Conservation (phyloP, 805 yeast species). For the Ogataea populi-albae region DNA sequence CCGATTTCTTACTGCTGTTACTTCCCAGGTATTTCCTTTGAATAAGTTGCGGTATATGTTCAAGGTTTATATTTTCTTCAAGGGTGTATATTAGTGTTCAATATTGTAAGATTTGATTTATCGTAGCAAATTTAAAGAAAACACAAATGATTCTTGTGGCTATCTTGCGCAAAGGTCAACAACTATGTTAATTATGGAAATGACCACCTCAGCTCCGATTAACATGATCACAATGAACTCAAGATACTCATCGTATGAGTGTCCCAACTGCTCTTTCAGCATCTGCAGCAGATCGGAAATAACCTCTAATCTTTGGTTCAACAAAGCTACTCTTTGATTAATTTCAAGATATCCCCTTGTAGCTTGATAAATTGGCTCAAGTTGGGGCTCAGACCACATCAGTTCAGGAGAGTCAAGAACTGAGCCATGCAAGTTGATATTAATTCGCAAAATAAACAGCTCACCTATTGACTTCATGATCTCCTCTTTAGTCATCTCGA, state of each 20-base stretch:
- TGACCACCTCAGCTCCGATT: slow-evolving; percentile 89
- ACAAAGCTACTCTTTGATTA: slow-evolving; percentile 84
- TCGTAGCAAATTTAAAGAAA: slow-evolving; percentile 2
- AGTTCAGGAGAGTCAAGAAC: slow-evolving; percentile 95
- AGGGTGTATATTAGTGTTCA: slow-evolving; percentile 31
- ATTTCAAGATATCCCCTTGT: slow-evolving; percentile 94
- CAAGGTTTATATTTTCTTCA: slow-evolving; percentile 13
- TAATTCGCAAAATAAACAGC: slow-evolving; percentile 80
- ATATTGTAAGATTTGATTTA: slow-evolving; percentile 15
- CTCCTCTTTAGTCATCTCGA: slow-evolving; percentile 88
- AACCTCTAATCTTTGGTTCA: slow-evolving; percentile 91
- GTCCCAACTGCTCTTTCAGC: slow-evolving; percentile 96
- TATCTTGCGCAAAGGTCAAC: slow-evolving; percentile 31
- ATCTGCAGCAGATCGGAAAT: slow-evolving; percentile 89
- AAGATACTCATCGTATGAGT: slow-evolving; percentile 86
- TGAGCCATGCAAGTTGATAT: slow-evolving; percentile 79
- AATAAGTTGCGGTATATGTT: slow-evolving; percentile 7
- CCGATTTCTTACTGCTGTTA: background rate
- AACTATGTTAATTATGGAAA: slow-evolving; percentile 78
- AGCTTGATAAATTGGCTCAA: slow-evolving; percentile 97
- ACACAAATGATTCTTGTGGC: slow-evolving; percentile 1
- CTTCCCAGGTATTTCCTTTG: background rate
- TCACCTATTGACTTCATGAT: slow-evolving; percentile 98
- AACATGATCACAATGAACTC: slow-evolving; percentile 88
- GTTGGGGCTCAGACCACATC: slow-evolving; percentile 98